Percentiles rank a stretch among this genome's conserved stretches.
These are phyloP conservation scores for Aspergillus pseudoglaucus DNA, from an alignment of 2,329 filamentous ascomycete genomes.

Conservation along the genomic window DNA sequence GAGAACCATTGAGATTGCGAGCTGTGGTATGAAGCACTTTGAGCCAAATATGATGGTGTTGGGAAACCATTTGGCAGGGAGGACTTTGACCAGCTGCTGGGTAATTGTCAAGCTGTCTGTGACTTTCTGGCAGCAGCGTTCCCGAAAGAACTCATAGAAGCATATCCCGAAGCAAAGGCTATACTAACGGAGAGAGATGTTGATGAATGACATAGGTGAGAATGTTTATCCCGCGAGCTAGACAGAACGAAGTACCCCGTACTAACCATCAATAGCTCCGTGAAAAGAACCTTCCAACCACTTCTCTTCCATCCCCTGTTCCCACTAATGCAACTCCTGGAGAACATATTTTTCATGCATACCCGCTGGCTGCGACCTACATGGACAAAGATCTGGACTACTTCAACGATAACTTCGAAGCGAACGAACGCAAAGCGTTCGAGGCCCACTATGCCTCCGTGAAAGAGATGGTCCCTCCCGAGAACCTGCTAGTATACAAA, in stretches of 20 bases:
- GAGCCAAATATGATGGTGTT: constrained; percentile 50
- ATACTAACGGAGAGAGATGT: constrained; percentile 17
- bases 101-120: constrained; percentile 7
- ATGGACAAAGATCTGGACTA: neutral
- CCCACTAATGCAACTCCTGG: neutral
- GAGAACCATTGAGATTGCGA: constrained; percentile 48
- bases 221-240: too few species aligned
- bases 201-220: constrained; percentile 17
- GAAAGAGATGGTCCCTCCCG: constrained; percentile 28
- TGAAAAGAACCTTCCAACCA: neutral
- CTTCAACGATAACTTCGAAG: neutral
- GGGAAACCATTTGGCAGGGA: constrained; percentile 28
- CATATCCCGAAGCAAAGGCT: constrained; percentile 17
- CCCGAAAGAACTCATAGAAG: constrained; percentile 17
- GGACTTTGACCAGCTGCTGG: constrained; percentile 12
- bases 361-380: neutral
- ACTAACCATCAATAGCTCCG: neutral
- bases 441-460: constrained; percentile 44
- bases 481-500: constrained; percentile 40
- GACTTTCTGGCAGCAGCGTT: constrained; percentile 14
- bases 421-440: constrained; percentile 10
- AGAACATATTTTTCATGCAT: neutral
- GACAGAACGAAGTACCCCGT: neutral
- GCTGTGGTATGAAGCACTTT: constrained; percentile 55
- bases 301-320: neutral